Evolutionary conservation across 1,139 yeast species (phyloP).

Genomic region (Saccharomycopsis crataegensis): DNA sequence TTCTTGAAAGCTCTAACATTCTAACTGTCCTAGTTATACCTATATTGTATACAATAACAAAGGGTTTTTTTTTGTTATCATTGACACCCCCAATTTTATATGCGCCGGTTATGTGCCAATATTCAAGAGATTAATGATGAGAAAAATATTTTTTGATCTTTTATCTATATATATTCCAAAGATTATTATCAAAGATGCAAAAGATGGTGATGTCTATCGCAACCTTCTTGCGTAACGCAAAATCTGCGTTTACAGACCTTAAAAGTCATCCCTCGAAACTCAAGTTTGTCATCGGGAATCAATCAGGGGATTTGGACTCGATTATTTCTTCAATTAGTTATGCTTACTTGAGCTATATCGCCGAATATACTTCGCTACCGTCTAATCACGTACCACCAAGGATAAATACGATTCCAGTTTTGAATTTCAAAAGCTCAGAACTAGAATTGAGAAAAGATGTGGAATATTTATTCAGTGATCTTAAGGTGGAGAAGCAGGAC

Average conservation of each 20-base stretch:
- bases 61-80: too few relatives aligned
- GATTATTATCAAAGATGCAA: too few relatives aligned
- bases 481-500: constrained; percentile 31
- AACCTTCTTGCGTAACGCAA: not conserved
- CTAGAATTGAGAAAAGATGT: constrained; percentile 44
- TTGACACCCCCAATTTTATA: too few relatives aligned
- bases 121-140: too few relatives aligned
- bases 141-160: too few relatives aligned
- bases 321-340: constrained; percentile 46
- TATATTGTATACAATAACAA: too few relatives aligned
- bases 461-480: constrained; percentile 26
- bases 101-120: too few relatives aligned
- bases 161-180: too few relatives aligned
- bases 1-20: too few relatives aligned
- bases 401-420: constrained; percentile 35
- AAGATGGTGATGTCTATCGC: too few relatives aligned
- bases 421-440: constrained; percentile 44
- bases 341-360: constrained; percentile 28
- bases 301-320: constrained; percentile 49
- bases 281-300: constrained; percentile 20
- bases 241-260: not conserved
- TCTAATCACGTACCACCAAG: not conserved
- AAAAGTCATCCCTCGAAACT: not conserved
- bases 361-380: constrained; percentile 6
- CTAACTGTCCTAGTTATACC: too few relatives aligned